Evolutionary conservation across 2,329 filamentous ascomycete species (phyloP).

Genomic region (Coniochaeta sp.): DNA sequence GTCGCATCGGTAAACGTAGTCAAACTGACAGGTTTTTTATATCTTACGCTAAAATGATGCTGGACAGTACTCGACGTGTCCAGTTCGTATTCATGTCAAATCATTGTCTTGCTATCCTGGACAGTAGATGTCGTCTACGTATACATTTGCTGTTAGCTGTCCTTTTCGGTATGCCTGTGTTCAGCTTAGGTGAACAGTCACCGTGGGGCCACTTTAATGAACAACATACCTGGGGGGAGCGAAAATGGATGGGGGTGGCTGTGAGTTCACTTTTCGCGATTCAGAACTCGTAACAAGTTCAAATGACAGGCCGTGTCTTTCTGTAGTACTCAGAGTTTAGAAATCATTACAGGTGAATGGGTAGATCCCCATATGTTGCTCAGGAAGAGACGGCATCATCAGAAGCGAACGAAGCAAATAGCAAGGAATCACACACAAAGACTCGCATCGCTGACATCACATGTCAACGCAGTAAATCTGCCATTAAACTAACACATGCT

Average conservation of each 20-base stretch:
- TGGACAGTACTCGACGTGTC: slow-evolving; percentile 13
- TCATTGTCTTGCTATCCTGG: not conserved
- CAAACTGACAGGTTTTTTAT: not conserved
- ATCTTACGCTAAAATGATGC: not conserved
- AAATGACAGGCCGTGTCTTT: not conserved
- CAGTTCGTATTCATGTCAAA: slow-evolving; percentile 12
- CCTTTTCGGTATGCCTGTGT: not conserved
- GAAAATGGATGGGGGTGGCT: not conserved
- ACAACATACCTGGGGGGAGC: not conserved
- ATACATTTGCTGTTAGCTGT: not conserved
- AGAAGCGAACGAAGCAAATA: not conserved
- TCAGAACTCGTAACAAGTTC: not conserved
- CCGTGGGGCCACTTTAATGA: not conserved
- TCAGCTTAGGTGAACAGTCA: not conserved
- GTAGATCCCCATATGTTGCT: not conserved
- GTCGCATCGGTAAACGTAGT: not conserved
- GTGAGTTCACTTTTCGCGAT: not conserved
- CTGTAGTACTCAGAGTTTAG: too few species aligned
- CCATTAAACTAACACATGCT: not conserved
- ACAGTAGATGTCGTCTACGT: not conserved
- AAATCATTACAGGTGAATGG: not conserved
- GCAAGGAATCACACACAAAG: not conserved
- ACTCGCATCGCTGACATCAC: not conserved
- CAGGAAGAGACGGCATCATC: not conserved
- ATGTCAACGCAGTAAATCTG: not conserved